phyloP scores from a whole-genome alignment of 495 filamentous ascomycete genomes.

The Penicillium coprophilum region DNA sequence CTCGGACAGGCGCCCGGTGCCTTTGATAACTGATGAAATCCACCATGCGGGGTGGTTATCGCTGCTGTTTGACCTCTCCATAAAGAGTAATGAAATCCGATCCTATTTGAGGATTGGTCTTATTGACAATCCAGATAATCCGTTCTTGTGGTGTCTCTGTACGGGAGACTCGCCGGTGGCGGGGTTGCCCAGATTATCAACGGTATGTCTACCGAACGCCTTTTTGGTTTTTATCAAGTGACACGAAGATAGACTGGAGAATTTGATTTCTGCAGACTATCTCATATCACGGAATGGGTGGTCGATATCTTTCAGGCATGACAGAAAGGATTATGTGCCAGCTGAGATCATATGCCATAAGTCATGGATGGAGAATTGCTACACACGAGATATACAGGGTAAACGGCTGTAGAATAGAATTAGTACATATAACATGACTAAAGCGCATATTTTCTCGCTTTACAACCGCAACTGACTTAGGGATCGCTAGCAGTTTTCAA shows the following conservation, averaged over 20 bases:
- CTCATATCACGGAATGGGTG: background rate
- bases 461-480: background rate
- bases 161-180: constrained; percentile 12
- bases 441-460: background rate
- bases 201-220: constrained; percentile 8
- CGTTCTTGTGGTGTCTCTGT: background rate
- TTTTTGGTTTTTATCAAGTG: background rate
- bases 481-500: background rate
- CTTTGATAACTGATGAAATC: background rate
- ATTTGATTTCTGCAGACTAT: background rate
- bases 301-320: background rate
- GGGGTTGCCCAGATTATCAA: constrained; percentile 8
- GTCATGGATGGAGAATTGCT: background rate
- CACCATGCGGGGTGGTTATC: constrained; percentile 7
- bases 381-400: background rate
- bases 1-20: constrained; percentile 9
- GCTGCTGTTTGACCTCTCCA: background rate
- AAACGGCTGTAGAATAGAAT: background rate
- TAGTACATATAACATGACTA: background rate
- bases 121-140: constrained; percentile 4
- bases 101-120: background rate
- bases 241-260: background rate
- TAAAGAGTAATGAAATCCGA: background rate
- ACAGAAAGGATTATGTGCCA: background rate
- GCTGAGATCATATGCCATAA: no score